Evolutionary conservation across 2,329 filamentous ascomycete species (phyloP).

Genomic region (Botryotinia calthae): DNA sequence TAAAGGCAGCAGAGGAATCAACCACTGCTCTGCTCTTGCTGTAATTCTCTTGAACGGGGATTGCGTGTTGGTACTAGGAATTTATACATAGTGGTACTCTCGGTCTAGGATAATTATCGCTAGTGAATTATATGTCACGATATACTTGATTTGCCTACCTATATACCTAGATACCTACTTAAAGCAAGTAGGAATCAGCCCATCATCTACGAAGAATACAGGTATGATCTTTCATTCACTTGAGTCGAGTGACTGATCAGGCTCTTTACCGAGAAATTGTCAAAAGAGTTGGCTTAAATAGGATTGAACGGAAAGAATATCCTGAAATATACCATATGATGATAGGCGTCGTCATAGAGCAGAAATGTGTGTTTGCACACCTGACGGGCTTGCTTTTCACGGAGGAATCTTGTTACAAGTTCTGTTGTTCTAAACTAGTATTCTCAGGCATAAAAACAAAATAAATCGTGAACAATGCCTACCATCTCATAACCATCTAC

Average conservation of each 20-base stretch:
- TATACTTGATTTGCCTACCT: background rate
- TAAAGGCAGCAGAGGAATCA: background rate
- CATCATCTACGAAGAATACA: background rate
- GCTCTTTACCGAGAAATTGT: fast-evolving
- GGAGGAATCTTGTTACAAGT: background rate
- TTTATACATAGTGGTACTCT: background rate
- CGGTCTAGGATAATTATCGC: too few relatives aligned
- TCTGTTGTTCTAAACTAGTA: background rate
- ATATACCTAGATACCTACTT: fast-evolving
- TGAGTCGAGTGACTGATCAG: background rate
- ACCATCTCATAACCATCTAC: background rate
- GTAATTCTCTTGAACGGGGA: background rate
- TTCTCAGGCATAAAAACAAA: fast-evolving
- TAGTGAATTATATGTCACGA: background rate
- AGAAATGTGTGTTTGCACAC: background rate
- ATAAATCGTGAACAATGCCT: too few relatives aligned
- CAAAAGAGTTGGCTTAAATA: background rate
- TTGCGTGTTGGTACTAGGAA: background rate
- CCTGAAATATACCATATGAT: background rate
- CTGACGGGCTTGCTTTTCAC: background rate
- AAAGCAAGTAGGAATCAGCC: background rate
- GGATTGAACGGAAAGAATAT: background rate
- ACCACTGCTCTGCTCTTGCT: too few relatives aligned
- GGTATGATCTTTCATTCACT: background rate
- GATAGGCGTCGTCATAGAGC: too few relatives aligned